phyloP scores from a whole-genome alignment of 306 rosid species.

The Benincasa hispida region DNA sequence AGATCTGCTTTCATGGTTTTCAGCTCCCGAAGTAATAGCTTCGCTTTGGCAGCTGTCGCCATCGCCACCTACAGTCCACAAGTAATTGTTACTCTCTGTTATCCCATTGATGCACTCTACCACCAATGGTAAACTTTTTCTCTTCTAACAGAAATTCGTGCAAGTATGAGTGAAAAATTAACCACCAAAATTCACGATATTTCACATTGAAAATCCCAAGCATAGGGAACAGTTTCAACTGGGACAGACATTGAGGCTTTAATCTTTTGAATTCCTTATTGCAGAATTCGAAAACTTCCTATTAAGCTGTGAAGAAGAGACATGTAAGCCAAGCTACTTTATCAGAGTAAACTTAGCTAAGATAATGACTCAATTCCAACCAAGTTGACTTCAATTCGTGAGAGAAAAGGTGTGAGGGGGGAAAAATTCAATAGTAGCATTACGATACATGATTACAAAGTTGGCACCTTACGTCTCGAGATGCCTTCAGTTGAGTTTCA shows the following conservation, averaged over 20 bases:
- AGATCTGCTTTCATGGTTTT: slow-evolving; percentile 89
- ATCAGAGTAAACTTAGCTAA: neutral
- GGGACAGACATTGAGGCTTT: neutral
- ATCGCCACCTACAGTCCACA: slow-evolving; percentile 62
- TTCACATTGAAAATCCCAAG: neutral
- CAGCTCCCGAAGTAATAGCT: slow-evolving; percentile 82
- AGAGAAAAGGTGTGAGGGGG: neutral
- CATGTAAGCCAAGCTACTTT: neutral
- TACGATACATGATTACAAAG: slow-evolving; percentile 42
- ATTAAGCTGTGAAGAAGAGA: neutral
- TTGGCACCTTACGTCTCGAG: slow-evolving; percentile 99
- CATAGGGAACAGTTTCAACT: neutral
- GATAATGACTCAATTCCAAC: slow-evolving; percentile 2
- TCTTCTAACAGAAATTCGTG: neutral
- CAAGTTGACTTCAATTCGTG: neutral
- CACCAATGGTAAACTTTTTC: neutral
- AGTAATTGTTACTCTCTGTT: neutral
- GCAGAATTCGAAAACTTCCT: neutral
- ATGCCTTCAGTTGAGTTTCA: slow-evolving; percentile 91
- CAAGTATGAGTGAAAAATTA: neutral
- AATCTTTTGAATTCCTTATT: neutral
- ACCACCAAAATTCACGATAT: neutral
- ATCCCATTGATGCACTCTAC: slow-evolving; percentile 17
- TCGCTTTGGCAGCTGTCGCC: slow-evolving; percentile 99
- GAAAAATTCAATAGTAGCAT: slow-evolving; percentile 12